Evolutionary conservation across 1,284 basidiomycete species (phyloP).

Genomic region (Inonotus hispidus): DNA sequence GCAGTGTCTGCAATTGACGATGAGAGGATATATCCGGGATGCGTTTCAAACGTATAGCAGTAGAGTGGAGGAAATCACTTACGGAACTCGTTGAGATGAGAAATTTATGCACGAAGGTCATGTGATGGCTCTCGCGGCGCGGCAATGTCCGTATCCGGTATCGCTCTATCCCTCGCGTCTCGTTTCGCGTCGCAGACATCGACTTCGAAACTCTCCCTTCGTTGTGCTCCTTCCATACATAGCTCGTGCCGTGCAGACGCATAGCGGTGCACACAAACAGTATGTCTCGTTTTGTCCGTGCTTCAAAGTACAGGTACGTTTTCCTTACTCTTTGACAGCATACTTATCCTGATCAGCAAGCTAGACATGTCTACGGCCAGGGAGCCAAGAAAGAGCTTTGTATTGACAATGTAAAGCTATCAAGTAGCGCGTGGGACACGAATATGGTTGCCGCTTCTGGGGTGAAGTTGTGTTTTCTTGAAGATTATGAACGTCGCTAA

Average conservation of each 20-base stretch:
- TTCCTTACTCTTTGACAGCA: neutral
- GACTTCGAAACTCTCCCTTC: too few species aligned
- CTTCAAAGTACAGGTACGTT: constrained; percentile 50
- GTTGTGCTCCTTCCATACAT: too few species aligned
- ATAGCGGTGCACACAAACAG: neutral
- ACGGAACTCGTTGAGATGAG: too few species aligned
- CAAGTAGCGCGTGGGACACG: constrained; percentile 93
- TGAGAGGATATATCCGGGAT: too few species aligned
- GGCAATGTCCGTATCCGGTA: too few species aligned
- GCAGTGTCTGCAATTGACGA: too few species aligned
- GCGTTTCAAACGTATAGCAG: too few species aligned
- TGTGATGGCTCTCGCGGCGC: too few species aligned
- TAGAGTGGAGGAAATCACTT: too few species aligned
- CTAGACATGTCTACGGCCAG: constrained; percentile 87
- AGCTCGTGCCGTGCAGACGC: neutral
- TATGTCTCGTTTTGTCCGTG: constrained; percentile 54
- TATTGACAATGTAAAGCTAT: constrained; percentile 89
- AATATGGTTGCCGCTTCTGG: constrained; percentile 87
- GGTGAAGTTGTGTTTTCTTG: constrained; percentile 37
- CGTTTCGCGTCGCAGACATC: too few species aligned
- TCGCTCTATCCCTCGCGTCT: too few species aligned
- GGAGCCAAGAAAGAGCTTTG: constrained; percentile 77
- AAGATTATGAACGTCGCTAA: constrained; percentile 9
- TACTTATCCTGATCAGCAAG: neutral
- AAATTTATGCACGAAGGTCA: too few species aligned